A percentile compares a stretch with the other conserved stretches of the same genome.
phyloP scores from a whole-genome alignment of 202 grass and related monocot species.

The Dendrocalamus latiflorus region DNA sequence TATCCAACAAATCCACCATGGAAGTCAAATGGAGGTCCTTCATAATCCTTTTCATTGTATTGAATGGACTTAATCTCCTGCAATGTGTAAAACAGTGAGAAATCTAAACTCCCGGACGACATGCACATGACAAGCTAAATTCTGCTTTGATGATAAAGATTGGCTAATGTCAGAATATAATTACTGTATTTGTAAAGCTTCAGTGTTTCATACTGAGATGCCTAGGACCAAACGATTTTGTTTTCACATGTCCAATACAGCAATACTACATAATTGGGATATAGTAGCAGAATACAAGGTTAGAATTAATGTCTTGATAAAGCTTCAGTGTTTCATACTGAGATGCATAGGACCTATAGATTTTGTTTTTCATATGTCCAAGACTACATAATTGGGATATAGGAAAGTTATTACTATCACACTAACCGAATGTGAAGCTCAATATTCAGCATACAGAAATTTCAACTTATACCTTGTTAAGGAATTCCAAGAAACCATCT shows the following conservation, averaged over 20 bases:
- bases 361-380: background rate
- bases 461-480: slow-evolving; percentile 68
- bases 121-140: background rate
- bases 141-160: slow-evolving; percentile 18
- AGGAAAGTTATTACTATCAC: background rate
- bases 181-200: background rate
- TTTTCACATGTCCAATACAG: background rate
- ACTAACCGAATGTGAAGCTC: background rate
- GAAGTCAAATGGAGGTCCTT: slow-evolving; percentile 90
- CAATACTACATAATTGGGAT: background rate
- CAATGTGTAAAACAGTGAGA: slow-evolving; percentile 1
- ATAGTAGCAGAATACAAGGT: background rate
- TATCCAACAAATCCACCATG: slow-evolving; percentile 91
- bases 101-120: slow-evolving; percentile 16
- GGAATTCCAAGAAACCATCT: slow-evolving; percentile 81
- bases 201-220: background rate
- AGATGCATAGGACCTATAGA: background rate
- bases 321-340: background rate
- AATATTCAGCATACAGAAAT: background rate
- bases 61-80: slow-evolving; percentile 80
- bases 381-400: background rate
- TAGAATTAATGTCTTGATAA: background rate
- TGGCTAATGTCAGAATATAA: background rate
- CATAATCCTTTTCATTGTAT: slow-evolving; percentile 74
- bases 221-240: background rate